phyloP scores from a whole-genome alignment of 768 basidiomycete genomes.

The Psilocybe azurescens region DNA sequence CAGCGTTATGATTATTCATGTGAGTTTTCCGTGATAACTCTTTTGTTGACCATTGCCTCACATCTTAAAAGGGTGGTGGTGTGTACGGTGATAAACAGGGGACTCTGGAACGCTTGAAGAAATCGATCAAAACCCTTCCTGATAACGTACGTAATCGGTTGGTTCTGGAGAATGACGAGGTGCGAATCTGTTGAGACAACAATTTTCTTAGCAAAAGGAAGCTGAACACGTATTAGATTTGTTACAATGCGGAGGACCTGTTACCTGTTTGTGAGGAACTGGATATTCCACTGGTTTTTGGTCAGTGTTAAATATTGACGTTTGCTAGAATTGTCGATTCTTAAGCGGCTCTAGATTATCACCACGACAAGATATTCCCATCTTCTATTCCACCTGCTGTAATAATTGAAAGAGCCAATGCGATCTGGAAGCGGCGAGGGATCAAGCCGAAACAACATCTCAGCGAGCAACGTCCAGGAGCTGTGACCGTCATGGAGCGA shows the following conservation, averaged over 20 bases:
- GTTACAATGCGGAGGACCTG: constrained; percentile 89
- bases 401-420: constrained; percentile 78
- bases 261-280: constrained; percentile 88
- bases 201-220: neutral
- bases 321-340: neutral
- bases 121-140: constrained; percentile 66
- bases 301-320: constrained; percentile 30
- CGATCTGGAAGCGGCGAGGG: constrained; percentile 74
- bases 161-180: constrained; percentile 96
- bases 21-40: constrained; percentile 33
- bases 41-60: neutral
- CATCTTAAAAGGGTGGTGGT: constrained; percentile 65
- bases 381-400: constrained; percentile 62
- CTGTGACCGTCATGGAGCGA: constrained; percentile 81
- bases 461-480: constrained; percentile 87
- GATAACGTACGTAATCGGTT: constrained; percentile 71
- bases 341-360: constrained; percentile 59
- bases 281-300: constrained; percentile 72
- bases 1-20: constrained; percentile 88
- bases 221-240: constrained; percentile 47
- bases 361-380: constrained; percentile 78
- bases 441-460: constrained; percentile 94
- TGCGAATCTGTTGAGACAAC: constrained; percentile 30
- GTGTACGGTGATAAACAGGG: constrained; percentile 81
- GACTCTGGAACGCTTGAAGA: constrained; percentile 75